These are phyloP conservation scores for Stachybotrys chartarum DNA, from an alignment of 2,329 filamentous ascomycete species.

Conservation along the genomic window DNA sequence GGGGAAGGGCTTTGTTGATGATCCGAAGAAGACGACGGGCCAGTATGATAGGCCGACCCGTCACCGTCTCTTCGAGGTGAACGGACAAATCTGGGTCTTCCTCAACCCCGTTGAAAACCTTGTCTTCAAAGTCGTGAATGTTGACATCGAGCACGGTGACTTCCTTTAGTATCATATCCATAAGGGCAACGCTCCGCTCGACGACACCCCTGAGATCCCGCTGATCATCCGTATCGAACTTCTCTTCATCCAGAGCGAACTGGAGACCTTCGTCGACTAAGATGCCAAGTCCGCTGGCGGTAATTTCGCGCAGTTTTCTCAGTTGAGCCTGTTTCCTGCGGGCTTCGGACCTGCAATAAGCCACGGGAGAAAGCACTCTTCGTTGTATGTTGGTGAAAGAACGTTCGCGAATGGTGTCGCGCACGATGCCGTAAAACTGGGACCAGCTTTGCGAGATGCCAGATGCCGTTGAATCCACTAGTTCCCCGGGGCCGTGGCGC, in stretches of 20 bases:
- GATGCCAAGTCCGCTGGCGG: constrained; percentile 79
- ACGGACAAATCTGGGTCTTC: constrained; percentile 52
- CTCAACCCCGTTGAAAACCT: constrained; percentile 55
- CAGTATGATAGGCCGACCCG: constrained; percentile 50
- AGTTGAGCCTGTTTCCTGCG: constrained; percentile 66
- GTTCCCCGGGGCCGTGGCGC: constrained; percentile 18
- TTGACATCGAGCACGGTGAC: constrained; percentile 56
- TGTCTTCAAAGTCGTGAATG: constrained; percentile 59
- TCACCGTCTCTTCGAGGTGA: constrained; percentile 38
- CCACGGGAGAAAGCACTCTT: constrained; percentile 70
- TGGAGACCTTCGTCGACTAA: constrained; percentile 80
- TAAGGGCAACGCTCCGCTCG: constrained; percentile 72
- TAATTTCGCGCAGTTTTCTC: constrained; percentile 67
- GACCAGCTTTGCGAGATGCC: constrained; percentile 48
- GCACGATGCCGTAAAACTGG: constrained; percentile 75
- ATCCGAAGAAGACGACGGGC: constrained; percentile 62
- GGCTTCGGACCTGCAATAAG: constrained; percentile 67
- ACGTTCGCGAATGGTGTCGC: constrained; percentile 65
- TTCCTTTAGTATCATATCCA: constrained; percentile 76
- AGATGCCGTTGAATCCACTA: constrained; percentile 26
- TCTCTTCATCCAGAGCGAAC: constrained; percentile 55
- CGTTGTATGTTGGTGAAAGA: constrained; percentile 65
- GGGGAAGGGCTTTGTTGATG: constrained; percentile 60
- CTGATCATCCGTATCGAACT: constrained; percentile 42
- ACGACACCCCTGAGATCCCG: constrained; percentile 63